Conservation (phyloP, 768 basidiomycete species). For the Mycena epipterygia region DNA sequence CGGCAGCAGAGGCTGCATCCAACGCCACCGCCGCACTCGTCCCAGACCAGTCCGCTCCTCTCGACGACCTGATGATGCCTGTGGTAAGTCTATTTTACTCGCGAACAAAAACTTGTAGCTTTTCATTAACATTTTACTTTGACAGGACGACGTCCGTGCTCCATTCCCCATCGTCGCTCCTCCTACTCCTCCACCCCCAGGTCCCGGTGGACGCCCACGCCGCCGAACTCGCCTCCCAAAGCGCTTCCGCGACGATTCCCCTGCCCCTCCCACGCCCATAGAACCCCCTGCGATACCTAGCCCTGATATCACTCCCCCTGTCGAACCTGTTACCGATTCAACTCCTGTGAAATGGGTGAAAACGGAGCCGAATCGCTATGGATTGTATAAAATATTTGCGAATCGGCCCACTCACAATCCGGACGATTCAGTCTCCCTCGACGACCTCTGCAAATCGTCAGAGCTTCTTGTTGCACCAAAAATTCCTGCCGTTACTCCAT, state of each 20-base stretch:
- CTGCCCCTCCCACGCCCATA: not conserved
- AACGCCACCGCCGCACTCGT: too few relatives aligned
- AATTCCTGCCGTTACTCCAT: slow-evolving; percentile 28
- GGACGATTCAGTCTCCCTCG: not conserved
- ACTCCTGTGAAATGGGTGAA: slow-evolving; percentile 1
- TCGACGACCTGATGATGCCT: too few relatives aligned
- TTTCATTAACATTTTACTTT: too few relatives aligned
- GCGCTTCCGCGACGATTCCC: not conserved
- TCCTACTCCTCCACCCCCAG: not conserved
- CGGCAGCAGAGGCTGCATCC: too few relatives aligned
- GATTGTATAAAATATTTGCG: slow-evolving; percentile 17
- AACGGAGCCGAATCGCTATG: slow-evolving; percentile 11
- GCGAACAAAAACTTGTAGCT: too few relatives aligned
- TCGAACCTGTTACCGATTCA: not conserved
- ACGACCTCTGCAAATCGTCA: slow-evolving; percentile 27
- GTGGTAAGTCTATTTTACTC: too few relatives aligned
- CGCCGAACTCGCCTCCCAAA: not conserved
- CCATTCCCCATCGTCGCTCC: too few relatives aligned
- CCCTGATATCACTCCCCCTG: not conserved
- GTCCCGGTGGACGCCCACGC: not conserved
- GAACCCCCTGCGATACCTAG: not conserved
- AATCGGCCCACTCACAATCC: slow-evolving; percentile 6
- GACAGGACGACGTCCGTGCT: not conserved
- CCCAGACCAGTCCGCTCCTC: too few relatives aligned
- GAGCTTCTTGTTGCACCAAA: not conserved